phyloP scores from a whole-genome alignment of 768 basidiomycete species.

The Suillus clintonianus region DNA sequence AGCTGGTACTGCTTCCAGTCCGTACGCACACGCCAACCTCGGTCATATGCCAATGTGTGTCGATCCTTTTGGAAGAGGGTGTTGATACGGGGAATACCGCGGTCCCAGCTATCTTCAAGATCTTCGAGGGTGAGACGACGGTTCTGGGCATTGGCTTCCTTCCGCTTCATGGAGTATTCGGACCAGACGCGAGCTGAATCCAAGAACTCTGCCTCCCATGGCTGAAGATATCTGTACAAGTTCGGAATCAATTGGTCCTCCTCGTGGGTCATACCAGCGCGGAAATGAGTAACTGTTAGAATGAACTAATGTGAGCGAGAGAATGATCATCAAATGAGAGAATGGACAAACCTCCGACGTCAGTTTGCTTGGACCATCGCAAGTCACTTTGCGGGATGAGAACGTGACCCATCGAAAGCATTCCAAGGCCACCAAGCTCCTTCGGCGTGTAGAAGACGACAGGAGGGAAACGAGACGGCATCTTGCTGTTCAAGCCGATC shows the following conservation, averaged over 20 bases:
- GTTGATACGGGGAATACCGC: conserved; percentile 98
- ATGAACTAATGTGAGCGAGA: background rate
- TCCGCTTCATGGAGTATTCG: conserved; percentile 99
- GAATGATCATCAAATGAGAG: background rate
- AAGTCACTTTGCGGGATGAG: conserved; percentile 97
- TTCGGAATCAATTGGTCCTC: conserved; percentile 96
- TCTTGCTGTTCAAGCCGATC: conserved; percentile 98
- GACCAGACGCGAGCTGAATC: conserved; percentile 99
- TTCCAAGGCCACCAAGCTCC: conserved; percentile 97
- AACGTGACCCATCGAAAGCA: conserved; percentile 99
- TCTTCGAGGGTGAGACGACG: conserved; percentile 96
- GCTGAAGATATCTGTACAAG: conserved; percentile 93
- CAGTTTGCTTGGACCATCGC: conserved; percentile 98
- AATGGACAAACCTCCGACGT: conserved; percentile 69
- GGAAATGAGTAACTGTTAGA: conserved; percentile 88
- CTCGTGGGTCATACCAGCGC: conserved; percentile 97
- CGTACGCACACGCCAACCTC: conserved; percentile 97
- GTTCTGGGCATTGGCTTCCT: conserved; percentile 99
- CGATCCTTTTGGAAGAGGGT: conserved; percentile 99
- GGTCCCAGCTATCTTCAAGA: conserved; percentile 98
- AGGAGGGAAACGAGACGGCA: conserved; percentile 99
- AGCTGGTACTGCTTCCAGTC: conserved; percentile 98
- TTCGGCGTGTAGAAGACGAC: conserved; percentile 97
- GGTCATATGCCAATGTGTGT: conserved; percentile 98
- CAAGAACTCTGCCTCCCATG: conserved; percentile 97